phyloP scores from a whole-genome alignment of 768 basidiomycete genomes.

The Leccinum boreale region DNA sequence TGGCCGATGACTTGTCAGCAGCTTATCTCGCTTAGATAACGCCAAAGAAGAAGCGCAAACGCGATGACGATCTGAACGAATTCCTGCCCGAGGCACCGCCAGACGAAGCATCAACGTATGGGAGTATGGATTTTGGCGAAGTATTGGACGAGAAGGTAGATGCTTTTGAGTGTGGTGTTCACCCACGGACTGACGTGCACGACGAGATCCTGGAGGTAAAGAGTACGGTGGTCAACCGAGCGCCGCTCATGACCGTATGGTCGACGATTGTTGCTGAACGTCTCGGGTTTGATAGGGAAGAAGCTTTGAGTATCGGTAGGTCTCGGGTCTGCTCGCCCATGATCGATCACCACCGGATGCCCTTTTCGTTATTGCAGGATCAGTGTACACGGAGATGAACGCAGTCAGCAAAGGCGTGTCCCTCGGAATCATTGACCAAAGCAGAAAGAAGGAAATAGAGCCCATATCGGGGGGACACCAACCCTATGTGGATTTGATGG shows the following conservation, averaged over 20 bases:
- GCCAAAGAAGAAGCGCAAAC: conserved; percentile 50
- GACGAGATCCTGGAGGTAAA: conserved; percentile 57
- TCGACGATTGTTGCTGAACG: conserved; percentile 80
- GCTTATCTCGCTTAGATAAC: conserved; percentile 34
- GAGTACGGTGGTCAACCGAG: conserved; percentile 76
- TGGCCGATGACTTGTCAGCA: neutral
- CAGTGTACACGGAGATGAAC: conserved; percentile 92
- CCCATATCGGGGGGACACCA: conserved; percentile 58
- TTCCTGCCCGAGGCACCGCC: conserved; percentile 50
- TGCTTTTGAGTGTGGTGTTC: neutral
- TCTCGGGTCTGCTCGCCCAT: neutral
- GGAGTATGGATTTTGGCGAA: conserved; percentile 70
- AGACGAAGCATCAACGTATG: conserved; percentile 49
- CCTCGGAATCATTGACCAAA: conserved; percentile 68
- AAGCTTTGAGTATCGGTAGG: conserved; percentile 88
- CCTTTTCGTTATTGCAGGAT: conserved; percentile 48
- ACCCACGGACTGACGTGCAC: conserved; percentile 1
- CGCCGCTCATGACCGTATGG: conserved; percentile 96
- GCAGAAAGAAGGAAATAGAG: conserved; percentile 53
- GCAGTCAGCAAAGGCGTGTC: conserved; percentile 82
- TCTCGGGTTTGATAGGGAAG: conserved; percentile 82
- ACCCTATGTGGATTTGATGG: conserved; percentile 85
- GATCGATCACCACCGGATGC: neutral
- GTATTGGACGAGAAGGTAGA: conserved; percentile 65
- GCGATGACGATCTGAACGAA: conserved; percentile 48